Base-by-base conservation (phyloP, 2,329 filamentous ascomycete species). In the Rhinocladiella similis region DNA sequence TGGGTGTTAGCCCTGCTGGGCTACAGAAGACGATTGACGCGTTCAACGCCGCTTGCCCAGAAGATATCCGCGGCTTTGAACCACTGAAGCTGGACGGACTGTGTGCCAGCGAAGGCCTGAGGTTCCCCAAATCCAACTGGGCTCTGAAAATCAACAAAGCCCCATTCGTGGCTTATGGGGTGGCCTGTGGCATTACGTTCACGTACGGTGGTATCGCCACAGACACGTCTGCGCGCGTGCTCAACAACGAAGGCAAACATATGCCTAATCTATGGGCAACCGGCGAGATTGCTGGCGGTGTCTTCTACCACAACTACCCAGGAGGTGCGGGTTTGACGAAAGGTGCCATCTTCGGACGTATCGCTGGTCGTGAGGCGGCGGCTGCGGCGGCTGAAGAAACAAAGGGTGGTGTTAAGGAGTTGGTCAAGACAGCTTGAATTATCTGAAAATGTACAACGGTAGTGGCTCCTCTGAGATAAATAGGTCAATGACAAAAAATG, bases 181-280 rank as follows among this genome's bases (percentile, higher is more conserved):
- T 88, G 2, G 80, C 80, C 3, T 83, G 82, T 41, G 85, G 86
- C 1, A 78, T 88, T n/a, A 87, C 84, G 0, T 88, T 88, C 62
- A 88, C 85, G 0, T 88, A 88, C 71, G 85, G 84, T 0, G 54
- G 54, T 83, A 53, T 57, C n/a, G 45, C 49, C 6, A 43, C 54
- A 1, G 50, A 57, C 19, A 27, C 16, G 2, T n/a, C 10, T 5
- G 54, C 54, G 16, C 25, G 50, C 14, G 54, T 57, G 18, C 20
- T 57, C 12, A 64, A 66, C 3, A 70, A 74, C n/a, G 54, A 57
- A 25, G 54, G 49, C 10, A 49, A 33, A n/a, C 36, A 19, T 7
- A 57, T 57, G 50, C 50, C 50, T 0, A 82, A 83, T 0, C 64
- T 88, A 1, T 86, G 78, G 59, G 84, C 82, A 61, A 79, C 74